Conservation (phyloP, 1,284 basidiomycete genomes). For the Tremellales sp. region DNA sequence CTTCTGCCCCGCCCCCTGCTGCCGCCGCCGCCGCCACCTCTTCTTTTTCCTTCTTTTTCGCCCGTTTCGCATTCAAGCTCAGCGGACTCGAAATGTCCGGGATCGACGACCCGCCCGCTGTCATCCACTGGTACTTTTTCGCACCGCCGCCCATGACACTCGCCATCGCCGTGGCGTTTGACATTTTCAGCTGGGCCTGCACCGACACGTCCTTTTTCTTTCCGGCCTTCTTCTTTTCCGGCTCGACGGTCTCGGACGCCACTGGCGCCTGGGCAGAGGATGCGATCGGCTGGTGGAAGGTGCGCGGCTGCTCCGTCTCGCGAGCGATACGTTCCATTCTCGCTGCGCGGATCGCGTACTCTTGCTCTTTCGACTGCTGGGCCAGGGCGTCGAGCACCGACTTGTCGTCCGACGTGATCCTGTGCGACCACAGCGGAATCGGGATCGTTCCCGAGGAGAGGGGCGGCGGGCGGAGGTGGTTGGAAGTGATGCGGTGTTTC, state of each 20-base stretch:
- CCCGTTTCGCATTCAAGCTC: constrained; percentile 21
- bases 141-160: constrained; percentile 16
- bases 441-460: constrained; percentile 6
- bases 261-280: background rate
- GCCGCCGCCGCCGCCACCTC: background rate
- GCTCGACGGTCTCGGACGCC: background rate
- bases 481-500: constrained; percentile 39
- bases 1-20: background rate
- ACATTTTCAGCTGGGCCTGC: constrained; percentile 39
- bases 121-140: constrained; percentile 42
- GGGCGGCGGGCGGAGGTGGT: constrained; percentile 34
- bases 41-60: constrained; percentile 9
- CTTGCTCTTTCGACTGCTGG: constrained; percentile 34
- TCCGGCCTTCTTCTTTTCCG: constrained; percentile 2
- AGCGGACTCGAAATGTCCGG: constrained; percentile 21
- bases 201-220: constrained; percentile 29
- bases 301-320: constrained; percentile 28
- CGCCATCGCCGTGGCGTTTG: constrained; percentile 35
- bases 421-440: constrained; percentile 35
- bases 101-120: constrained; percentile 20
- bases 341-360: constrained; percentile 33
- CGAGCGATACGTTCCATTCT: constrained; percentile 39
- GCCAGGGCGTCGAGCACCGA: constrained; percentile 32
- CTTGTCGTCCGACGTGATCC: constrained; percentile 29
- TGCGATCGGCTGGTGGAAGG: background rate